Evolutionary conservation across 768 basidiomycete species (phyloP).

Genomic region (Lentinula raphanica): DNA sequence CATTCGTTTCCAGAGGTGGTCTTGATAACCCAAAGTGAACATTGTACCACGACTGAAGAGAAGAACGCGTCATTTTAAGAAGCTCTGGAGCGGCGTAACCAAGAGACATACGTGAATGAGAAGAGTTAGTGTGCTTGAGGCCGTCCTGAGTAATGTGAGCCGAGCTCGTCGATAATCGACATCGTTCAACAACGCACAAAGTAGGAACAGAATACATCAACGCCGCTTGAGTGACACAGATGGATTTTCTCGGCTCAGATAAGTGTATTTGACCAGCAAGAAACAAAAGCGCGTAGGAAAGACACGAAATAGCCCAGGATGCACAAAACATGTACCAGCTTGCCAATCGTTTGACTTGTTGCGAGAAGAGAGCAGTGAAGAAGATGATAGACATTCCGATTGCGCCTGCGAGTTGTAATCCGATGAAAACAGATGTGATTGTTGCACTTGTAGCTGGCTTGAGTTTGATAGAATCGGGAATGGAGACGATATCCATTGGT

Average conservation of each 20-base stretch:
- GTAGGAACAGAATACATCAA: constrained; percentile 11
- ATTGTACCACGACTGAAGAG: constrained; percentile 10
- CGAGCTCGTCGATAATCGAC: neutral
- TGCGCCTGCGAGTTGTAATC: constrained; percentile 1
- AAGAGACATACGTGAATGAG: constrained; percentile 6
- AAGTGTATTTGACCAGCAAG: neutral
- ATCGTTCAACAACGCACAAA: constrained; percentile 3
- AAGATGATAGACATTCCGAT: constrained; percentile 4
- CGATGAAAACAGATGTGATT: neutral
- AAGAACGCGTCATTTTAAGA: neutral
- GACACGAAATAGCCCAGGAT: constrained; percentile 4
- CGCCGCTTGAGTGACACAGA: constrained; percentile 9
- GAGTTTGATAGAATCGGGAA: neutral
- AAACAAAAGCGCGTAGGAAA: neutral
- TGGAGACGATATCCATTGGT: neutral
- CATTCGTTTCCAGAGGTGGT: constrained; percentile 8
- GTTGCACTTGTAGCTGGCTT: neutral
- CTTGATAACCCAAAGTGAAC: constrained; percentile 9
- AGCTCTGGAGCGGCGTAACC: neutral
- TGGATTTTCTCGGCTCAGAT: neutral
- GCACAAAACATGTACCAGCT: constrained; percentile 5
- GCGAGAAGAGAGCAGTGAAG: constrained; percentile 2
- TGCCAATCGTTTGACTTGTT: neutral
- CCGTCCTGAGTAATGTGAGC: neutral
- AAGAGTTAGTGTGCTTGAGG: constrained; percentile 7